These are phyloP conservation scores for Rosa multiflora DNA, from an alignment of 306 rosid genomes.

Conservation along the genomic window DNA sequence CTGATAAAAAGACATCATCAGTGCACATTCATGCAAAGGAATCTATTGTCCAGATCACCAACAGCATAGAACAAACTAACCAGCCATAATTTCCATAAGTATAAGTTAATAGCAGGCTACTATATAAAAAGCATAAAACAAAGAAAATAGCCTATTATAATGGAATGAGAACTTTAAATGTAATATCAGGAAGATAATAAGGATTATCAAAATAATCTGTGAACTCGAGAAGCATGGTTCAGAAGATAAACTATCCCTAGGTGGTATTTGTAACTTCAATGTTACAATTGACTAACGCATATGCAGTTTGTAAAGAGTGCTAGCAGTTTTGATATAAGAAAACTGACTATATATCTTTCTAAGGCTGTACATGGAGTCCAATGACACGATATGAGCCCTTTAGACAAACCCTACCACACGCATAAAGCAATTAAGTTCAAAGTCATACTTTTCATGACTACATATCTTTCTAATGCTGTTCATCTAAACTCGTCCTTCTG, in stretches of 20 bases:
- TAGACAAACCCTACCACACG: neutral
- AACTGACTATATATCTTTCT: neutral
- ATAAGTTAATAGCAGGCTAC: neutral
- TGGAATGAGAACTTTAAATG: neutral
- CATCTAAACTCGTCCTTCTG: neutral
- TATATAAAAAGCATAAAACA: neutral
- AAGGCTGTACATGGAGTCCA: neutral
- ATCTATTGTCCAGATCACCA: conserved; percentile 7
- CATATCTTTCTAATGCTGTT: neutral
- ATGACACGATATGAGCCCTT: neutral
- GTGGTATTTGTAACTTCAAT: neutral
- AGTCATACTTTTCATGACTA: neutral
- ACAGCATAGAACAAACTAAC: neutral
- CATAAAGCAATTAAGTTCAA: neutral
- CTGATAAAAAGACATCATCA: conserved; percentile 19
- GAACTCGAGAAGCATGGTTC: neutral
- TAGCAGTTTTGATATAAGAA: neutral
- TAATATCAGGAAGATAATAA: neutral
- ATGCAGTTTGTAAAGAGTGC: neutral
- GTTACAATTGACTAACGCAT: neutral
- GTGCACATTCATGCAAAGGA: conserved; percentile 8
- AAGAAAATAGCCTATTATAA: neutral
- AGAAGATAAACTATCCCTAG: neutral
- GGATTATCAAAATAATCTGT: neutral
- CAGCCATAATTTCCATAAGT: neutral